Percentiles rank a stretch among this genome's conserved stretches.
Evolutionary conservation across 2,329 filamentous ascomycete genomes (phyloP).

Genomic region (Didymellaceae sp.): DNA sequence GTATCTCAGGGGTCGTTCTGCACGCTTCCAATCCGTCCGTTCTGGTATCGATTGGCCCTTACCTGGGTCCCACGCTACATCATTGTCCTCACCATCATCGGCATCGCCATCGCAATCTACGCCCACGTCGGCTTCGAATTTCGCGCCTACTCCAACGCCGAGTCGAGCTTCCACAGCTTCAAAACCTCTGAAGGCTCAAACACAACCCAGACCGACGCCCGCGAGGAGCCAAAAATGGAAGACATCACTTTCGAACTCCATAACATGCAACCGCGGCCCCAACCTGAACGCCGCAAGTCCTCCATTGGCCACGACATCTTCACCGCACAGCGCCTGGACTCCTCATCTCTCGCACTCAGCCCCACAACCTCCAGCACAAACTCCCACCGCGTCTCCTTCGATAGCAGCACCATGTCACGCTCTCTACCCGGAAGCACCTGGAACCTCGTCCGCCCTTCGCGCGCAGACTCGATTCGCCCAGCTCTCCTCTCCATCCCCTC

Average conservation of each 20-base stretch:
- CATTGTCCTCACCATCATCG: conserved; percentile 68
- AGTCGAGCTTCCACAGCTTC: conserved; percentile 18
- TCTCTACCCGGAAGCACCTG: conserved; percentile 10
- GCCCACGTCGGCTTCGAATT: conserved; percentile 63
- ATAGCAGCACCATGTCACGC: neutral
- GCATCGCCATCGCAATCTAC: conserved; percentile 74
- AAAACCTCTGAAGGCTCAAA: conserved; percentile 20
- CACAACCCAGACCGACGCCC: conserved; percentile 3
- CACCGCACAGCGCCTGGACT: conserved; percentile 12
- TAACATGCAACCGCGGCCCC: neutral
- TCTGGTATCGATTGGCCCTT: conserved; percentile 72
- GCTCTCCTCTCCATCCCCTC: conserved; percentile 17
- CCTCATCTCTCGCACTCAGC: neutral
- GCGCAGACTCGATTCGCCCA: conserved; percentile 2
- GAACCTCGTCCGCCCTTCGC: neutral
- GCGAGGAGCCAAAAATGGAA: conserved; percentile 1
- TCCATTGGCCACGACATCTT: conserved; percentile 22
- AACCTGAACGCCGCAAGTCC: conserved; percentile 14
- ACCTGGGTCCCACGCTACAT: conserved; percentile 78
- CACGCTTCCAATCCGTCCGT: conserved; percentile 69
- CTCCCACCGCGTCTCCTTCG: neutral
- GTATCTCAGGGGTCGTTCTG: conserved; percentile 71
- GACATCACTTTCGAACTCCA: conserved; percentile 14
- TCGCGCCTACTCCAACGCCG: conserved; percentile 40
- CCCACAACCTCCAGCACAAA: neutral